A percentile compares a stretch with the other conserved stretches of the same genome.
Conservation (phyloP, 1,139 yeast genomes). For the Kluyveromyces marxianus region DNA sequence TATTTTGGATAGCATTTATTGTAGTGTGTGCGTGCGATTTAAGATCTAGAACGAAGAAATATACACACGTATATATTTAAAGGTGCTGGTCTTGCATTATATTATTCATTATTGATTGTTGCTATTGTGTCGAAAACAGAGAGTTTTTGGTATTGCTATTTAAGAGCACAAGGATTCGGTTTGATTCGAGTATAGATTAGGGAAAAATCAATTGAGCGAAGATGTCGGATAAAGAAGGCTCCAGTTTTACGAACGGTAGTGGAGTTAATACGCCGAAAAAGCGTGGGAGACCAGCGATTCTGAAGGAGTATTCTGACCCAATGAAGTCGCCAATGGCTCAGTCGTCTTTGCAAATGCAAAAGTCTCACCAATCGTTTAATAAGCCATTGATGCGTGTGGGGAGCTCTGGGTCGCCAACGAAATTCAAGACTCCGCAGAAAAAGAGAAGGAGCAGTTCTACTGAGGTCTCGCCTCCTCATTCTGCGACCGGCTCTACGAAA, state of each 20-base stretch:
- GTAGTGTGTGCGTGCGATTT: no score
- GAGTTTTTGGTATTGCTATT: neutral
- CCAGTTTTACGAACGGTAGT: neutral
- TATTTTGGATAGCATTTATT: no score
- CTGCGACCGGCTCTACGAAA: constrained; percentile 12
- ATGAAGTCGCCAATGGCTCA: constrained; percentile 32
- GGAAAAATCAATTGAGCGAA: neutral
- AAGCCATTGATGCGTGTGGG: constrained; percentile 31
- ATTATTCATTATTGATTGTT: no score
- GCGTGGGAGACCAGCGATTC: constrained; percentile 31
- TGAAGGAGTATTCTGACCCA: constrained; percentile 30
- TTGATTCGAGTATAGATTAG: neutral
- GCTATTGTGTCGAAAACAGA: no score
- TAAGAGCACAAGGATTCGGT: neutral
- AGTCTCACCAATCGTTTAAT: constrained; percentile 20
- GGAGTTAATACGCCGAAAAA: constrained; percentile 14
- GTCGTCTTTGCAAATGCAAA: constrained; percentile 29
- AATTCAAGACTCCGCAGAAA: constrained; percentile 14
- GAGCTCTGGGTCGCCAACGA: constrained; percentile 14
- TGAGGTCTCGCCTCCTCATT: constrained; percentile 5
- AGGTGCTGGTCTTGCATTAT: no score
- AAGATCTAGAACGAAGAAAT: no score
- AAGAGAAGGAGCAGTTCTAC: constrained; percentile 9
- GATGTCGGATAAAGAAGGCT: neutral
- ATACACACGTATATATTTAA: no score